Evolutionary conservation across 1,139 yeast species (phyloP), one percentile per base, ranked within the genome.

Genomic region (Kodamaea ohmeri): DNA sequence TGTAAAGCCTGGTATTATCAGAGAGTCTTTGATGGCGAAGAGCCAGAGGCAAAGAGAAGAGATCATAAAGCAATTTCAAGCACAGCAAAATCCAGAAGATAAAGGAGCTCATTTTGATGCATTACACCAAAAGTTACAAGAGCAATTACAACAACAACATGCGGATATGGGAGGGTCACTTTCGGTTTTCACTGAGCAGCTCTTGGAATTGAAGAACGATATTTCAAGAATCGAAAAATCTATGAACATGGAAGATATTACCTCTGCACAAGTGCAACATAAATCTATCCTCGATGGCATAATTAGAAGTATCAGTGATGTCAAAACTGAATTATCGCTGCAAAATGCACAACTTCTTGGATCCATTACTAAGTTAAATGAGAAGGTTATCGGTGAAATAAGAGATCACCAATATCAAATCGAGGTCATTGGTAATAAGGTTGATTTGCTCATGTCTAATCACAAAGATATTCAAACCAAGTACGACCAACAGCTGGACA

Each of bases 361-460:
- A 3, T 60, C 73, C 0, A 53, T 71, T 4, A 48, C 65, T 2
- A 51, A 51, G 35, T 50, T 67, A 15, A 68, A 68, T 42, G 67
- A 67, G 38, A 65, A 60, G 39, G 63, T 69, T 7, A 65, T 71
- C 38, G 71, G 71, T 2, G 76, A 70, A 48, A 72, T 71, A 3
- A 60, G 71, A 47, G 73, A 66, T 43, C 73, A 71, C 31, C 74
- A 67, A 39, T 53, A 46, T 36, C 60, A 63, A 15, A 59, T 65
- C 36, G 66, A 60, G 14, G 67, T 61, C 37, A 41, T 70, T 14
- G 49, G 60, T 14, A 60, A 56, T 34, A 70, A 71, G 43, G 73
- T 71, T 3, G 74, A 69, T 42, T 51, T 69, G 35, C 55, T 71
- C 25, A 67, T 70, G 74, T 52, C 55, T 9, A 58, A 67, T 42